Evolutionary conservation across 495 filamentous ascomycete genomes (phyloP), one percentile per base, ranked within the genome.

Genomic region (Xylaria castorea): DNA sequence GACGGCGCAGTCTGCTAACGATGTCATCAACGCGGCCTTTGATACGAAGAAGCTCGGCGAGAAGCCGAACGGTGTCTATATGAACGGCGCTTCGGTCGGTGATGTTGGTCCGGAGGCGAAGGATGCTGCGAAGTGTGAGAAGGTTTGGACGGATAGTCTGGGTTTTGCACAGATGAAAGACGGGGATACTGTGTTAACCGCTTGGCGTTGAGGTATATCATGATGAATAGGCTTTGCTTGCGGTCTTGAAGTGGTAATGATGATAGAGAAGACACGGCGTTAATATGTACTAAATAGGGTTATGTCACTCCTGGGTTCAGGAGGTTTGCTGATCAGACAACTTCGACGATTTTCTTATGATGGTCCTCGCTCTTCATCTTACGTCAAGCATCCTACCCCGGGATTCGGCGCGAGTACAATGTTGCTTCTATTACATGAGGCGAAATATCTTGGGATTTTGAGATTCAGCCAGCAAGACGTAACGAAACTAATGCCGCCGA

Each of bases 1-100:
- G 38, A 75, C 81, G 34, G 81, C 80, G 71, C 83, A 83, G 74
- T 85, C 83, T 34, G 84, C 82, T 14, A 77, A 72, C 9, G 84
- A 85, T 55, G 76, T 84, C 42, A 42, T 85, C 58, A 75, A 75
- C 22, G 85, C 80, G 0, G 68, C 70, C 27, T 82, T 84, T 50
- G 81, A 82, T 36, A 75, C 75, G 5, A 62, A 79, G 16, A 74
- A 48, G 0, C 64, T 80, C n/a, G 80, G 79, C 20, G 71, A 76
- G 70, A 60, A 68, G 36, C 80, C 80, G 14, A 79, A 81, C 57
- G 79, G 75, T 0, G 11, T 81, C 40, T 83, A 83, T 62, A 53
- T 83, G 38, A 78, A 83, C 70, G 80, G 81, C 30, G 66, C 66
- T 14, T 65, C 14, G 0, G n/a, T 72, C 22, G 48, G 61, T 9